Evolutionary conservation across 257 asterid species (phyloP).

Genomic region (Rubia yunnanensis): DNA sequence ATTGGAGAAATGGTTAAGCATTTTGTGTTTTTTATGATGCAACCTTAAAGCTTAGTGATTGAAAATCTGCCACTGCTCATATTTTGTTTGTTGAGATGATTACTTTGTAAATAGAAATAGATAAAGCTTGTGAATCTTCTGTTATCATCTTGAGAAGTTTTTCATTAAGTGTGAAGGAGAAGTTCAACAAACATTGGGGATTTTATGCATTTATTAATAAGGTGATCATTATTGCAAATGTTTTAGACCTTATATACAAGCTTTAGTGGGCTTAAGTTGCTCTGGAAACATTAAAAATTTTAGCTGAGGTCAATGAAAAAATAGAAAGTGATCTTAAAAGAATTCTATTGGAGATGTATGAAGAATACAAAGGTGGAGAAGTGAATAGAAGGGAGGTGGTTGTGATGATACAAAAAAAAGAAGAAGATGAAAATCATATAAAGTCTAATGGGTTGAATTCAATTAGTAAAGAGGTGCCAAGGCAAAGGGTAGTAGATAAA

Average conservation of each 20-base stretch:
- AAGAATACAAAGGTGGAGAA: conserved; percentile 4
- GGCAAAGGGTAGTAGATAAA: neutral
- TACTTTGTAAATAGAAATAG: neutral
- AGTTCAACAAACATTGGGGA: neutral
- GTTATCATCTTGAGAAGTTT: neutral
- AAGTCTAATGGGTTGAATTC: neutral
- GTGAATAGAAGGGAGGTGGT: neutral
- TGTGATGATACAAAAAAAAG: neutral
- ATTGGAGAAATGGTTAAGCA: neutral
- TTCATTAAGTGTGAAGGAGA: neutral
- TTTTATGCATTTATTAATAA: neutral
- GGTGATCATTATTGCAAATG: neutral
- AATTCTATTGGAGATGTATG: neutral
- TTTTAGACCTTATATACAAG: neutral
- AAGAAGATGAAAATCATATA: neutral
- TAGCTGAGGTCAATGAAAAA: neutral
- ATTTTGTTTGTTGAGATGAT: neutral
- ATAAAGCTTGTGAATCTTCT: neutral
- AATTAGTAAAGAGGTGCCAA: neutral
- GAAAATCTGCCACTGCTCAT: neutral
- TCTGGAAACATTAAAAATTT: neutral
- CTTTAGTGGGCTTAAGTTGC: neutral
- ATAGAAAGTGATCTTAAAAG: neutral
- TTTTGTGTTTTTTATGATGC: neutral
- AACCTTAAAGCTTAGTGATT: neutral